Percentiles rank a stretch among this genome's conserved stretches.
phyloP scores from a whole-genome alignment of 129 eudicot genomes.

The Chrysanthemum seticuspe region DNA sequence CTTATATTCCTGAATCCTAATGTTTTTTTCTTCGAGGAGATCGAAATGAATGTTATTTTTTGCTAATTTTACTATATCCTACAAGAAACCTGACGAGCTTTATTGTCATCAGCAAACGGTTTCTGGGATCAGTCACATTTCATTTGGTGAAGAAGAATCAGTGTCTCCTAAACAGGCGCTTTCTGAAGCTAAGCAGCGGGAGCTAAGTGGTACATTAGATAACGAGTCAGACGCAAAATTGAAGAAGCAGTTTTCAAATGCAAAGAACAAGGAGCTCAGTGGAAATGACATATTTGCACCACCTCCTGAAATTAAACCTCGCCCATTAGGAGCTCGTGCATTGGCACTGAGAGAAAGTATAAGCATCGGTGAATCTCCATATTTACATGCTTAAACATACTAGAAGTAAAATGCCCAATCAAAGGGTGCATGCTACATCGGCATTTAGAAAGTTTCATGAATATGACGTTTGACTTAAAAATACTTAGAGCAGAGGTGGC shows the following conservation, averaged over 20 bases:
- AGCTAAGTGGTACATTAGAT: conserved; percentile 77
- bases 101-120: conserved; percentile 61
- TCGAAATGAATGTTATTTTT: background rate
- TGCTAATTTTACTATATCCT: background rate
- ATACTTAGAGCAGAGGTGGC: background rate
- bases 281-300: conserved; percentile 93
- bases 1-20: background rate
- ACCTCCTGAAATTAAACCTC: conserved; percentile 91
- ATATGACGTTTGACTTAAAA: conserved; percentile 8
- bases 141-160: conserved; percentile 72
- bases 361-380: conserved; percentile 61
- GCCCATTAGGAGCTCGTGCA: conserved; percentile 72
- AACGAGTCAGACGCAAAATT: conserved; percentile 63
- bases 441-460: conserved; percentile 4
- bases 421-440: background rate
- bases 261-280: conserved; percentile 88
- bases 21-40: too few species aligned
- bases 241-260: conserved; percentile 81
- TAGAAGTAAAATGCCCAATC: conserved; percentile 4
- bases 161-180: conserved; percentile 80
- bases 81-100: too few species aligned
- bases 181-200: conserved; percentile 89
- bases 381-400: conserved; percentile 3
- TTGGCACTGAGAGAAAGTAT: conserved; percentile 75
- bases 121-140: conserved; percentile 77